These are phyloP conservation scores for Arachis stenosperma DNA, from an alignment of 306 rosid species.

Conservation along the genomic window DNA sequence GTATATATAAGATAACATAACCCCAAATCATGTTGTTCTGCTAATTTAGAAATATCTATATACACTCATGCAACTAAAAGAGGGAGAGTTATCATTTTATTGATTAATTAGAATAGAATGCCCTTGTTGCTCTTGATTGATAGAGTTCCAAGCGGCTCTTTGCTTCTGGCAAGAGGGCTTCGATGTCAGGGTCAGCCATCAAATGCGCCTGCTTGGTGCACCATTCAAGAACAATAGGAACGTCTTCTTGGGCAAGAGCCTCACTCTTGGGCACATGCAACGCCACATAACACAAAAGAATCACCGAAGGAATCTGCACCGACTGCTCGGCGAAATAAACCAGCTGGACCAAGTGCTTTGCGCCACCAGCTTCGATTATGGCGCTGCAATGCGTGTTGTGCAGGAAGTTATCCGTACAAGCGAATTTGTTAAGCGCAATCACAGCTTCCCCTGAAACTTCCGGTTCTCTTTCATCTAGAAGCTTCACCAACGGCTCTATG, in stretches of 20 bases:
- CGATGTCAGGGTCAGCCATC: constrained; percentile 43
- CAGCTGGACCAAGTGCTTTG: constrained; percentile 68
- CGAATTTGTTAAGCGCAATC: constrained; percentile 63
- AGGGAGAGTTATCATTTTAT: no score
- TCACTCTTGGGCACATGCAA: constrained; percentile 79
- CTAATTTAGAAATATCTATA: neutral
- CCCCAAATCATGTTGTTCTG: neutral
- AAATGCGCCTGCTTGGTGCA: constrained; percentile 63
- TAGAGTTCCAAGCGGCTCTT: constrained; percentile 80
- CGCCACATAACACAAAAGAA: constrained; percentile 60
- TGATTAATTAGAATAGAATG: constrained; percentile 45
- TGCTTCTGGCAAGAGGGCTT: constrained; percentile 61
- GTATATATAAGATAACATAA: neutral
- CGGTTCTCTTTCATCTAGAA: constrained; percentile 67
- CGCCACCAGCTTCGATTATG: constrained; percentile 69
- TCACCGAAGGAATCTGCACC: constrained; percentile 63
- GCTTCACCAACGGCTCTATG: constrained; percentile 61
- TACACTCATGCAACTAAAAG: neutral
- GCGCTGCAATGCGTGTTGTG: constrained; percentile 78
- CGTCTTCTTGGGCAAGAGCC: constrained; percentile 73
- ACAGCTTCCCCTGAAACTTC: constrained; percentile 55
- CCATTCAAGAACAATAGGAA: constrained; percentile 79
- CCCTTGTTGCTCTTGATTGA: constrained; percentile 82
- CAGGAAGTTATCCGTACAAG: constrained; percentile 66
- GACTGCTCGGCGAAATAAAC: constrained; percentile 69